These are phyloP conservation scores for Leishmania amazonensis DNA, from an alignment of 208 protist species.

Conservation along the genomic window DNA sequence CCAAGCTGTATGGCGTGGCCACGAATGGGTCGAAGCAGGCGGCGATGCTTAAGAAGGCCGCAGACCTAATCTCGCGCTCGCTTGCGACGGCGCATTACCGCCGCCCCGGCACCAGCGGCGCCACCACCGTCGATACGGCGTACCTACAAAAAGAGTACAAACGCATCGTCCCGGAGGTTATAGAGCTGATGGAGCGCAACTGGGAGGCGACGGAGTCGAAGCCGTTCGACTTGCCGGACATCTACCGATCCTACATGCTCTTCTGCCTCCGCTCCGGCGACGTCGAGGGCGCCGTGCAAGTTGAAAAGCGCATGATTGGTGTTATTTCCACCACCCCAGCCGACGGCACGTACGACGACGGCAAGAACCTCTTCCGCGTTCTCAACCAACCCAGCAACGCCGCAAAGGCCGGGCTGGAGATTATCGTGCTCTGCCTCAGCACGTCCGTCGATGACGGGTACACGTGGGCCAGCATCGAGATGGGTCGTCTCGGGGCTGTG, in stretches of 20 bases:
- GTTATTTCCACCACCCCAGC: slow-evolving; percentile 33
- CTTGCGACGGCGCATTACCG: slow-evolving; percentile 10
- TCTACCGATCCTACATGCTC: slow-evolving; percentile 63
- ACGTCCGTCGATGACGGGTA: slow-evolving; percentile 42
- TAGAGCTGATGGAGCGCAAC: slow-evolving; percentile 46
- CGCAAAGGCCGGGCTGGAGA: slow-evolving; percentile 78
- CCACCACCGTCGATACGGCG: not conserved
- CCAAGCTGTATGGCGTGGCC: slow-evolving; percentile 26
- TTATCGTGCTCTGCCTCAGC: slow-evolving; percentile 64
- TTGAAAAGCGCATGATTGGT: slow-evolving; percentile 51
- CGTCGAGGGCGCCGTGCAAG: slow-evolving; percentile 37
- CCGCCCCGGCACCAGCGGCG: not conserved
- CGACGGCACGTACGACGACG: slow-evolving; percentile 38
- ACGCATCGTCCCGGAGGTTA: slow-evolving; percentile 29
- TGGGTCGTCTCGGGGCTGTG: slow-evolving; percentile 47
- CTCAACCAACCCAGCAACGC: slow-evolving; percentile 73
- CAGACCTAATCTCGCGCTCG: slow-evolving; percentile 18
- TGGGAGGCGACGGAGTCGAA: slow-evolving; percentile 44
- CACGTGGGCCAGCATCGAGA: slow-evolving; percentile 71
- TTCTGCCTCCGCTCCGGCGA: slow-evolving; percentile 49
- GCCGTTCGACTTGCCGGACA: slow-evolving; percentile 56
- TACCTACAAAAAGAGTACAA: slow-evolving; percentile 28
- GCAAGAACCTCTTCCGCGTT: slow-evolving; percentile 61
- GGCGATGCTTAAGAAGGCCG: slow-evolving; percentile 38
- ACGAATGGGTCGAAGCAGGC: slow-evolving; percentile 36